Evolutionary conservation across 768 basidiomycete genomes (phyloP).

Genomic region (Macrolepiota albuminosa): DNA sequence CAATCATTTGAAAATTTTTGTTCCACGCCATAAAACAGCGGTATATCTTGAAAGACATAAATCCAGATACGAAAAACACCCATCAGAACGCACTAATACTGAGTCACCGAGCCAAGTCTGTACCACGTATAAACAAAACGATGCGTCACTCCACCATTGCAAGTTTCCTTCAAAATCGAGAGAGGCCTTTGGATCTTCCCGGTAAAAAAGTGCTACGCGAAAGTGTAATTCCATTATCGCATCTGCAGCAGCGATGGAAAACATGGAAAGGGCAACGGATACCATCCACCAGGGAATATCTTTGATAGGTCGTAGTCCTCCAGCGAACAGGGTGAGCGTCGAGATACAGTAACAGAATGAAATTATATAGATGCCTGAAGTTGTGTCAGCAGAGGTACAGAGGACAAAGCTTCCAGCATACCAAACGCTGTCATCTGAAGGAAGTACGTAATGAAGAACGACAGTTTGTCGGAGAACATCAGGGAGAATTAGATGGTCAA

Average conservation of each 20-base stretch:
- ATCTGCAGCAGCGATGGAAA: slow-evolving; percentile 7
- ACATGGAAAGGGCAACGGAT: slow-evolving; percentile 6
- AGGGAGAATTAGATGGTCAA: neutral
- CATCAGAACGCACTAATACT: slow-evolving; percentile 5
- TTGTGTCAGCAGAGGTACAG: neutral
- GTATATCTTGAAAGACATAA: slow-evolving; percentile 10
- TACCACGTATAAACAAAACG: slow-evolving; percentile 4
- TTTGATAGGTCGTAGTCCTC: neutral
- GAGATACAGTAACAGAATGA: slow-evolving; percentile 9
- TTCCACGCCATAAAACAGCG: slow-evolving; percentile 13
- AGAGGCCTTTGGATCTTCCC: slow-evolving; percentile 1
- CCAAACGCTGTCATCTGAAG: slow-evolving; percentile 10
- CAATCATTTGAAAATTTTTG: neutral
- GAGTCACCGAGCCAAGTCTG: slow-evolving; percentile 10
- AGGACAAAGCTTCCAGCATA: neutral
- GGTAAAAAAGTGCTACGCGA: neutral
- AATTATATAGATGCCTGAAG: slow-evolving; percentile 11
- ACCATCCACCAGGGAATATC: slow-evolving; percentile 4
- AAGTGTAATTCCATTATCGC: slow-evolving; percentile 3
- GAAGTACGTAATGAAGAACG: slow-evolving; percentile 1
- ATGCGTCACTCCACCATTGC: slow-evolving; percentile 10
- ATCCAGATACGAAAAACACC: neutral
- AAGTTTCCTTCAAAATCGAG: neutral
- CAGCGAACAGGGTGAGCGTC: neutral
- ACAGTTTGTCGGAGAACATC: slow-evolving; percentile 3